Conservation (phyloP, 2,329 filamentous ascomycete species). For the Fusarium sp. region DNA sequence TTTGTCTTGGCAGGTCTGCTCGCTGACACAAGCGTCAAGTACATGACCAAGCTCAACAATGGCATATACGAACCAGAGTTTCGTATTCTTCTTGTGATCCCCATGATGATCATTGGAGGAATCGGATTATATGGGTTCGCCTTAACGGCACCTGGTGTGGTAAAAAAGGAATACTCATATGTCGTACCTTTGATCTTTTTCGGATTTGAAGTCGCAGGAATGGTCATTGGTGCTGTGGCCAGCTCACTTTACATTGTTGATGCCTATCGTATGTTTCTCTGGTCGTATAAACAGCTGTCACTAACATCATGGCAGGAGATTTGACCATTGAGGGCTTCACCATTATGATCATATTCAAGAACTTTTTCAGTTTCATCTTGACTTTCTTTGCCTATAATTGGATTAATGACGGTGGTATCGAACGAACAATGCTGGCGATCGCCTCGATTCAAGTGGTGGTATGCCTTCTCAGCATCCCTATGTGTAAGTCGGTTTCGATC, state of each 20-base stretch:
- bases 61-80: conserved; percentile 95
- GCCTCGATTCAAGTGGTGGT: conserved; percentile 81
- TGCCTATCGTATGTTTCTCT: conserved; percentile 76
- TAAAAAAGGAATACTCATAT: conserved; percentile 69
- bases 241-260: conserved; percentile 91
- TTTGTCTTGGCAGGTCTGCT: conserved; percentile 79
- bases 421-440: conserved; percentile 72
- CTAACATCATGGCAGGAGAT: conserved; percentile 62
- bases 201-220: conserved; percentile 83
- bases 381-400: conserved; percentile 88
- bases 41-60: conserved; percentile 77
- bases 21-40: conserved; percentile 76
- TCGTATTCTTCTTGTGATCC: conserved; percentile 82
- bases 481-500: conserved; percentile 78
- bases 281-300: too few relatives aligned
- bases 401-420: conserved; percentile 74
- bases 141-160: conserved; percentile 71
- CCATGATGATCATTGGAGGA: conserved; percentile 80
- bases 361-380: conserved; percentile 87
- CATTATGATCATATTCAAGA: conserved; percentile 91
- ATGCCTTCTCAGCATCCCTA: conserved; percentile 78
- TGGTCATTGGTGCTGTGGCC: conserved; percentile 91
- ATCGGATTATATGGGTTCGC: conserved; percentile 88
- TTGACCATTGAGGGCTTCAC: conserved; percentile 90
- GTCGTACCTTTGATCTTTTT: conserved; percentile 84